A percentile compares a stretch with the other conserved stretches of the same genome.
Conservation (phyloP, 345 rosid species). For the Eucalyptus polyanthemos region DNA sequence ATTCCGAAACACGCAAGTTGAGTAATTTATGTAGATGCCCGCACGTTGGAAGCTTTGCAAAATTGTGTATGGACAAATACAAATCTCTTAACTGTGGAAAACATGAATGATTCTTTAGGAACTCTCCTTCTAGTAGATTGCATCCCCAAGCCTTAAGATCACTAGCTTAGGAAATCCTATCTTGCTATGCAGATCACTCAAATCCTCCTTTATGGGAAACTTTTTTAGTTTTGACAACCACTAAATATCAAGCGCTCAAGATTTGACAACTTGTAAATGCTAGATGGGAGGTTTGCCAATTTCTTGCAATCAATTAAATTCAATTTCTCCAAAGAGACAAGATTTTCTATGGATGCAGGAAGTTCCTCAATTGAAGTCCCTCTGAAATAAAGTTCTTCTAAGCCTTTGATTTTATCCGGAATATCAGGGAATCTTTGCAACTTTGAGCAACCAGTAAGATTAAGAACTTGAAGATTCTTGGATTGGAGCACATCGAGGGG, state of each 20-base stretch:
- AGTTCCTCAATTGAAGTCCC: background rate
- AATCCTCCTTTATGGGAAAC: background rate
- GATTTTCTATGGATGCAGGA: background rate
- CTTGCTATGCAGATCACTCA: background rate
- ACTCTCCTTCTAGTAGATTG: background rate
- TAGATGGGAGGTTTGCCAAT: background rate
- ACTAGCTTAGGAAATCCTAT: background rate
- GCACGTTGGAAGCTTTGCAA: no score
- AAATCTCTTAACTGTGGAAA: background rate
- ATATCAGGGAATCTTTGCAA: background rate
- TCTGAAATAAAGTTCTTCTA: background rate
- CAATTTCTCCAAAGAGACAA: background rate
- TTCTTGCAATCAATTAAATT: background rate
- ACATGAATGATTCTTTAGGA: background rate
- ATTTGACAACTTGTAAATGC: background rate
- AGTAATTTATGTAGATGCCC: no score
- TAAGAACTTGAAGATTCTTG: background rate
- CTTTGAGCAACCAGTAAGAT: background rate
- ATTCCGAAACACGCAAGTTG: background rate
- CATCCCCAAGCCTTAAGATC: background rate
- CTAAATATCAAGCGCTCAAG: accelerated
- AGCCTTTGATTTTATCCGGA: background rate
- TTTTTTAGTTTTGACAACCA: background rate
- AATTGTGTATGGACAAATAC: no score
- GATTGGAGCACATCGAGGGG: background rate